phyloP scores from a whole-genome alignment of 1,284 basidiomycete species.

The Lignosus rhinocerotis region DNA sequence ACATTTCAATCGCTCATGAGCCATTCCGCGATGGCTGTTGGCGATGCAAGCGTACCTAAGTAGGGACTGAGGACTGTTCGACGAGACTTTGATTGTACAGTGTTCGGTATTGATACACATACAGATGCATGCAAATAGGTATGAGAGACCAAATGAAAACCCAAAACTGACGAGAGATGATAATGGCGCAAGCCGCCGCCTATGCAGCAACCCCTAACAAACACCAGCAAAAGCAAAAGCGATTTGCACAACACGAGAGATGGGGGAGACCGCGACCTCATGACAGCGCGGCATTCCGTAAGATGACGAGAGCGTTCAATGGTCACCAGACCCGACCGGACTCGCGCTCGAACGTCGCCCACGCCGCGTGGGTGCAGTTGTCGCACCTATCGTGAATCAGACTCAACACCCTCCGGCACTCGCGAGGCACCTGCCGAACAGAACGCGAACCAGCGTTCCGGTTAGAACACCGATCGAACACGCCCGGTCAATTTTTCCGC shows the following conservation, averaged over 20 bases:
- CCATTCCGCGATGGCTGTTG: no score
- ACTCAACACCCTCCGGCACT: conserved; percentile 31
- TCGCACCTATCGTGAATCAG: conserved; percentile 34
- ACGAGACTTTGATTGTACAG: neutral
- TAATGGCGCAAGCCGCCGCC: neutral
- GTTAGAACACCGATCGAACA: conserved; percentile 1
- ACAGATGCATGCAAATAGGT: conserved; percentile 3
- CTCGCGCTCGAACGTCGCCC: conserved; percentile 32
- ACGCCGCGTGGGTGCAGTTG: conserved; percentile 30
- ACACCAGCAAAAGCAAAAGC: neutral
- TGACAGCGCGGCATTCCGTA: neutral
- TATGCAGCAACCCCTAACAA: neutral
- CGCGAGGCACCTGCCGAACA: conserved; percentile 27
- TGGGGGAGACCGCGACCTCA: neutral
- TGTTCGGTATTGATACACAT: conserved; percentile 3
- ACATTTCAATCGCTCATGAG: no score
- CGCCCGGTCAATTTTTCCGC: neutral
- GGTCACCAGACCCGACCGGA: conserved; percentile 25
- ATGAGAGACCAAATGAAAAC: neutral
- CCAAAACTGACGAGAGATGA: neutral
- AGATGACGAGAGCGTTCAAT: neutral
- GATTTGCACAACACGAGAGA: neutral
- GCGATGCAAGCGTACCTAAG: no score
- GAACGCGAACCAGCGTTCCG: neutral
- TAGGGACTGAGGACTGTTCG: neutral